These are phyloP conservation scores for Cyclotella atomus DNA, from an alignment of 108 stramenopile genomes.

Conservation along the genomic window DNA sequence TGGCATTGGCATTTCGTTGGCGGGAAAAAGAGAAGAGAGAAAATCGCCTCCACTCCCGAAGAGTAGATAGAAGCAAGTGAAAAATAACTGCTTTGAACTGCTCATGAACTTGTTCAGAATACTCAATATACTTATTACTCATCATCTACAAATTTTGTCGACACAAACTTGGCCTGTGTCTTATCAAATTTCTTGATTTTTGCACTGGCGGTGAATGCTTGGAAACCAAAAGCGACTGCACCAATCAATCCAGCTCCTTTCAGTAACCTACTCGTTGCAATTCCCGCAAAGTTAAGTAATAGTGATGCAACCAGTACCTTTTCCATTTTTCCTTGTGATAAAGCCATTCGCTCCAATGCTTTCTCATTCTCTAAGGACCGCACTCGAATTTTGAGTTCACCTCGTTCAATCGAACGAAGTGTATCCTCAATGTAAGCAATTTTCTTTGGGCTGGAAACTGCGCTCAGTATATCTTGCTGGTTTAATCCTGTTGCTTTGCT, in stretches of 20 bases:
- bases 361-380: slow-evolving; percentile 95
- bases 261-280: slow-evolving; percentile 53
- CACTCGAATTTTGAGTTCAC: slow-evolving; percentile 91
- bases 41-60: no score
- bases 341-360: slow-evolving; percentile 84
- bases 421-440: slow-evolving; percentile 94
- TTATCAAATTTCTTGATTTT: slow-evolving; percentile 92
- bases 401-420: slow-evolving; percentile 79
- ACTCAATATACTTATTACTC: slow-evolving; percentile 36
- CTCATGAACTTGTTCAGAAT: neutral
- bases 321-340: slow-evolving; percentile 79
- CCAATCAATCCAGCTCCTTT: slow-evolving; percentile 59
- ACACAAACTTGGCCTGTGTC: slow-evolving; percentile 71
- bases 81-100: neutral
- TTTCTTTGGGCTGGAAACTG: slow-evolving; percentile 80
- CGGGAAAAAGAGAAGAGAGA: no score
- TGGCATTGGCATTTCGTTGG: no score
- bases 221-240: slow-evolving; percentile 70
- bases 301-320: slow-evolving; percentile 77
- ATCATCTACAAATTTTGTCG: slow-evolving; percentile 66
- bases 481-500: slow-evolving; percentile 87
- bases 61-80: no score
- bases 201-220: slow-evolving; percentile 67
- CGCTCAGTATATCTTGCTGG: slow-evolving; percentile 71
- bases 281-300: slow-evolving; percentile 75